A percentile compares a stretch with the other conserved stretches of the same genome.
These are phyloP conservation scores for Backusella circina DNA, from an alignment of 192 early-diverging fungal genomes.

Conservation along the genomic window DNA sequence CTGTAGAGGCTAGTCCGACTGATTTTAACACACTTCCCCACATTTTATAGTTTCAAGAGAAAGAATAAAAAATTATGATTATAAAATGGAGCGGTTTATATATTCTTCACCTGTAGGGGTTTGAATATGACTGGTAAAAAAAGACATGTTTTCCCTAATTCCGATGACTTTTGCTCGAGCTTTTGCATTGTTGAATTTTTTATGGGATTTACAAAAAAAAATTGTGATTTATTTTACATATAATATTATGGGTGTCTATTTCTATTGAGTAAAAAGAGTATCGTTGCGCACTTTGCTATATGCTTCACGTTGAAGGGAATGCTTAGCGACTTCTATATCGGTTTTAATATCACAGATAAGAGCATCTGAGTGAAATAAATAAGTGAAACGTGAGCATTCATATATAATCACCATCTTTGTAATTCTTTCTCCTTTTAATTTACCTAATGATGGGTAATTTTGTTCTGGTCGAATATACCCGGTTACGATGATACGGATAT, in stretches of 20 bases:
- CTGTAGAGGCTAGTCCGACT: conserved; percentile 13
- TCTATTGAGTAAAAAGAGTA: conserved; percentile 29
- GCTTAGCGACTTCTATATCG: conserved; percentile 79
- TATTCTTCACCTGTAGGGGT: background rate
- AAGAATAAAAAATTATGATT: background rate
- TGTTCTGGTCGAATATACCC: conserved; percentile 88
- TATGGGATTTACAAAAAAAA: background rate
- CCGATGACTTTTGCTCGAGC: background rate
- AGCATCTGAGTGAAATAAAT: conserved; percentile 52
- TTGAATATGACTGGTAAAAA: conserved; percentile 2
- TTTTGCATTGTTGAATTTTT: background rate
- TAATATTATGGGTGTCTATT: background rate
- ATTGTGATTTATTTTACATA: background rate
- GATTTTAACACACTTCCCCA: conserved; percentile 14
- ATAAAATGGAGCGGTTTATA: background rate
- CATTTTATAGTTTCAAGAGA: conserved; percentile 3
- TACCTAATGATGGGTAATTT: conserved; percentile 85
- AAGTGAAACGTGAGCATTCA: background rate
- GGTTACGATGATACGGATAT: conserved; percentile 81
- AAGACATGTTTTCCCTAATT: background rate
- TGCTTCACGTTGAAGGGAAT: conserved; percentile 57
- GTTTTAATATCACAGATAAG: conserved; percentile 89
- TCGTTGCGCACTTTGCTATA: conserved; percentile 51
- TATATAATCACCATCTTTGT: background rate
- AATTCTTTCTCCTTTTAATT: background rate